Base-by-base conservation (phyloP, 2,329 filamentous ascomycete genomes). In the Colletotrichum simmondsii region DNA sequence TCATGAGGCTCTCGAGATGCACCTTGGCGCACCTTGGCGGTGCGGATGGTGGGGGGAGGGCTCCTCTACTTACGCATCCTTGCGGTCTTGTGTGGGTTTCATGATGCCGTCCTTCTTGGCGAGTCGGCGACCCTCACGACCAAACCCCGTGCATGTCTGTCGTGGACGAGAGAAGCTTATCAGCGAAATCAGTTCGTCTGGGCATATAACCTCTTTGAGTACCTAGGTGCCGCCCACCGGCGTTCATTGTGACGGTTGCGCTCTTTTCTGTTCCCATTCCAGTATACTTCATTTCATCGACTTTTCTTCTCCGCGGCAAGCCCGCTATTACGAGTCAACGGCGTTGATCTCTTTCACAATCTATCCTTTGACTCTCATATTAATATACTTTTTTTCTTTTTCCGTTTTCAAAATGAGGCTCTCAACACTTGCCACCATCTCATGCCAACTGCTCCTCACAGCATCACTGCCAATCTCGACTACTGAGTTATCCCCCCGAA, bases 21-120 rank as follows among this genome's bases (percentile, higher is more conserved):
- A 7, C 14, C 66, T 70, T 70, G 70, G 70, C 70, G 66, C 37
- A 68, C n/a, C 70, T 72, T 72, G 60, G 66, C 70, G n/a, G 59
- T 10, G 24, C 66, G 66, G 54, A 54, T 60, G 53, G 53, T 60
- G 54, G 32, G 54, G 30, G 30, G 69, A 63, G 35, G 54, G 14
- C 37, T n/a, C n/a, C 4, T 63, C 19, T 42, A 26, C 22, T 37
- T 37, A 10, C 28, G 35, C 53, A 60, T 72, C 70, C 66, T 52
- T 37, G 70, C 57, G 54, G 70, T 72, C 66, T 65, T 60, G 56
- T 65, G 32, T 65, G 59, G 70, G 70, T 72, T 72, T 70, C 70
- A 72, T 72, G 70, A 65, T 65, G 46, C 59, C 46, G 60, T 37
- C 49, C 10, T 8, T 4, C 70, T 70, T 70, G 70, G 66, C 70